Percentiles rank a stretch among this genome's conserved stretches.
phyloP scores from a whole-genome alignment of 2,329 filamentous ascomycete genomes.

The Neurospora sp. region DNA sequence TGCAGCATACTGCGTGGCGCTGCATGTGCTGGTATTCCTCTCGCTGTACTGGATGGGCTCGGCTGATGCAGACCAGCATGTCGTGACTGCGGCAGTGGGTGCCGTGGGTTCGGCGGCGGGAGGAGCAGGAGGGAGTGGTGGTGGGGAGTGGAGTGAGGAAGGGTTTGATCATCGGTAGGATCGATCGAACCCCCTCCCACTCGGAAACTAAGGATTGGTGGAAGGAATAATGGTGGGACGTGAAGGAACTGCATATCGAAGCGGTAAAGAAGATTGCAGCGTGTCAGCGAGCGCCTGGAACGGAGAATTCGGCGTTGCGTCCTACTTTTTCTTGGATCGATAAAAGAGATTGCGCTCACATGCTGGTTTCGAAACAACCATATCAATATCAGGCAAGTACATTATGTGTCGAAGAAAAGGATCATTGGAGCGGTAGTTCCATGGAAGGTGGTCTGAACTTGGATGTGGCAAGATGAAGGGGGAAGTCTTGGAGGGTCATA shows the following conservation, averaged over 20 bases:
- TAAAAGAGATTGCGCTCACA: background rate
- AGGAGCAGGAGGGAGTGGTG: conserved; percentile 21
- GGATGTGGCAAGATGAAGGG: background rate
- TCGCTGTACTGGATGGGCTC: conserved; percentile 78
- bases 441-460: background rate
- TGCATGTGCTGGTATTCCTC: conserved; percentile 81
- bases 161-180: conserved; percentile 37
- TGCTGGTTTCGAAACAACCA: conserved; percentile 1
- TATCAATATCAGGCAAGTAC: background rate
- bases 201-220: background rate
- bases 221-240: background rate
- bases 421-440: background rate
- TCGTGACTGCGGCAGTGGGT: conserved; percentile 31
- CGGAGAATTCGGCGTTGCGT: background rate
- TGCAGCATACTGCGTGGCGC: conserved; percentile 77
- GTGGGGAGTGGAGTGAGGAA: conserved; percentile 51
- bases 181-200: background rate
- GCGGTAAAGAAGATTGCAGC: background rate
- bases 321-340: background rate
- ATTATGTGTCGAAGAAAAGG: background rate
- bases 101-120: conserved; percentile 25
- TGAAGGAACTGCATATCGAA: background rate
- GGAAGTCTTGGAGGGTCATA: background rate
- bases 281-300: conserved; percentile 1
- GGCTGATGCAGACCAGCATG: conserved; percentile 52